These are phyloP conservation scores for Hypoxylon sp. DNA, from an alignment of 2,329 filamentous ascomycete species.

Conservation along the genomic window DNA sequence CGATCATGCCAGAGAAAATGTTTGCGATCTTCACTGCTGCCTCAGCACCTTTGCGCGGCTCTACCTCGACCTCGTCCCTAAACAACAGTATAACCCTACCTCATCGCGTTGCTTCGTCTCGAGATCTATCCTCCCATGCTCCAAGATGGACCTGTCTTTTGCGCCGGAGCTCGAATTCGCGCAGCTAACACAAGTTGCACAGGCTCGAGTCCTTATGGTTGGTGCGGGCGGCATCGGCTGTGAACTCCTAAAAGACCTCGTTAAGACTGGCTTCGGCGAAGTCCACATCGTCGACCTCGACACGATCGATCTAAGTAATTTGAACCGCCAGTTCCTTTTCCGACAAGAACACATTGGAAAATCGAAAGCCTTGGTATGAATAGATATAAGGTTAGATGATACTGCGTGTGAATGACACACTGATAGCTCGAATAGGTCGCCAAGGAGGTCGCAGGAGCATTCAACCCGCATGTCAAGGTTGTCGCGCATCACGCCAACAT, in stretches of 20 bases:
- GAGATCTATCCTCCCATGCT: not conserved
- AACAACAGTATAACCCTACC: slow-evolving; percentile 1
- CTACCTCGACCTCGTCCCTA: slow-evolving; percentile 6
- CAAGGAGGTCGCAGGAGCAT: slow-evolving; percentile 89
- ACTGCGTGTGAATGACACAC: slow-evolving; percentile 33
- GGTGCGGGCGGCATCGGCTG: slow-evolving; percentile 98
- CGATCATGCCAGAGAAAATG: slow-evolving; percentile 11
- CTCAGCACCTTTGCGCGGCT: slow-evolving; percentile 28
- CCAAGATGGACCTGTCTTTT: slow-evolving; percentile 38
- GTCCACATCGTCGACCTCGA: slow-evolving; percentile 97
- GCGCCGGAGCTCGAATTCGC: slow-evolving; percentile 25
- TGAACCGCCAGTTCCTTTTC: slow-evolving; percentile 98
- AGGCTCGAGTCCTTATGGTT: slow-evolving; percentile 93
- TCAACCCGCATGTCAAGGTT: slow-evolving; percentile 90
- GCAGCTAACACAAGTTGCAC: slow-evolving; percentile 55
- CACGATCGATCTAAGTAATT: slow-evolving; percentile 97
- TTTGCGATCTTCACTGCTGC: slow-evolving; percentile 31
- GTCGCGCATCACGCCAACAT: slow-evolving; percentile 95
- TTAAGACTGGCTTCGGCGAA: slow-evolving; percentile 91
- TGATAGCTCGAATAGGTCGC: slow-evolving; percentile 74
- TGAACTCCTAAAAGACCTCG: slow-evolving; percentile 96
- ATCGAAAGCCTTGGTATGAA: slow-evolving; percentile 86
- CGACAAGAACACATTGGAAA: slow-evolving; percentile 98
- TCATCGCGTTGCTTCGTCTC: not conserved
- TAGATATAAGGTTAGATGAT: slow-evolving; percentile 28